Evolutionary conservation across 805 yeast species (phyloP).

Genomic region (Starmerella cellae): DNA sequence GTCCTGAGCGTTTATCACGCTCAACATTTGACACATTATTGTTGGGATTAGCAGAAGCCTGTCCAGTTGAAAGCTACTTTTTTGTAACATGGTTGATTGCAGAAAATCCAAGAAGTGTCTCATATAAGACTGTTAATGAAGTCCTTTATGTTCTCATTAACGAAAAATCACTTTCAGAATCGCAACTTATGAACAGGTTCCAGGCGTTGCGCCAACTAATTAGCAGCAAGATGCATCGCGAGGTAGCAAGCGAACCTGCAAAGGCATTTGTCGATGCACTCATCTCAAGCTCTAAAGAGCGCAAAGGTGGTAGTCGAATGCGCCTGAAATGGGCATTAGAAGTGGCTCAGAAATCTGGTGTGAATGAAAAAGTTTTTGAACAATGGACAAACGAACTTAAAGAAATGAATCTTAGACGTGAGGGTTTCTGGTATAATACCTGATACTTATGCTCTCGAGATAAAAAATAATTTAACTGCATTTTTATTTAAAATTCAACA

Average conservation of each 20-base stretch:
- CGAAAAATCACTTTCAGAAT: constrained; percentile 18
- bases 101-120: constrained; percentile 10
- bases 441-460: neutral
- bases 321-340: constrained; percentile 25
- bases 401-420: constrained; percentile 15
- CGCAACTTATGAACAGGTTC: constrained; percentile 20
- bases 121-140: constrained; percentile 15
- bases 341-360: constrained; percentile 21
- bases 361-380: constrained; percentile 13
- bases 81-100: constrained; percentile 21
- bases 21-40: constrained; percentile 13
- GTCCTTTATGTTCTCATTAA: constrained; percentile 20
- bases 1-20: constrained; percentile 8
- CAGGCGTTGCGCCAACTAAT: constrained; percentile 16
- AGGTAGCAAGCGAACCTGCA: constrained; percentile 10
- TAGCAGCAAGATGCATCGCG: neutral
- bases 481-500: too few species aligned
- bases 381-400: constrained; percentile 20
- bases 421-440: constrained; percentile 20
- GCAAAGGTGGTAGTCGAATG: constrained; percentile 20
- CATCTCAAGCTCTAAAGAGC: constrained; percentile 16
- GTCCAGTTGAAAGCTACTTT: constrained; percentile 18
- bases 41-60: constrained; percentile 15
- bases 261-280: constrained; percentile 21
- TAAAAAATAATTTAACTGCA: too few species aligned